Evolutionary conservation across 108 stramenopile species (phyloP).

Genomic region (Skeletonema potamos): DNA sequence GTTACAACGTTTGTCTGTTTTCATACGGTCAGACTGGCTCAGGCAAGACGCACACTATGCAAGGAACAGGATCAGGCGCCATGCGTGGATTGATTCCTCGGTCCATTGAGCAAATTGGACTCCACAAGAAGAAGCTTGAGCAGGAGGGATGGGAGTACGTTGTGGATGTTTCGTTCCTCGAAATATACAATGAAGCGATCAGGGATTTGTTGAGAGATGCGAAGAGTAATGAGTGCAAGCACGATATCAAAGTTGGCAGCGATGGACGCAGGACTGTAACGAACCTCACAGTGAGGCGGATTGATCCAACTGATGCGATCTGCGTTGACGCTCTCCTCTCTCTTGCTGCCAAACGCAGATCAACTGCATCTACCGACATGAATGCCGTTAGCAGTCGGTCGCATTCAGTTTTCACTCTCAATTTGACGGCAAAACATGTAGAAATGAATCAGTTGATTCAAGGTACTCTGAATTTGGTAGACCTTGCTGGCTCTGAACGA

Average conservation of each 20-base stretch:
- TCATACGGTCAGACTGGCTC: conserved; percentile 91
- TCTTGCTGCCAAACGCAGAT: conserved; percentile 55
- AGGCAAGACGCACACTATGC: conserved; percentile 88
- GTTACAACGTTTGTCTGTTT: conserved; percentile 78
- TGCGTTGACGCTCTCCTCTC: conserved; percentile 41
- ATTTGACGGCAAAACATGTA: conserved; percentile 51
- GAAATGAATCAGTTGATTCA: conserved; percentile 35
- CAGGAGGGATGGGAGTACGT: conserved; percentile 49
- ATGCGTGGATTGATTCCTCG: conserved; percentile 84
- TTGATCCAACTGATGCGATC: conserved; percentile 22
- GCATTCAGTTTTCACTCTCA: conserved; percentile 78
- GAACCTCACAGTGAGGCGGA: conserved; percentile 22
- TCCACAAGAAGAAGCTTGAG: conserved; percentile 6
- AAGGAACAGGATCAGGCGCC: conserved; percentile 77
- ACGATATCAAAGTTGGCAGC: conserved; percentile 73
- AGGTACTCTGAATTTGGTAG: conserved; percentile 72
- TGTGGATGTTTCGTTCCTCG: conserved; percentile 60
- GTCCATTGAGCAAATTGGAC: conserved; percentile 4
- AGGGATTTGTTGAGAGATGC: conserved; percentile 78
- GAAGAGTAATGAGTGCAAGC: conserved; percentile 34
- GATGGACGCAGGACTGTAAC: conserved; percentile 58
- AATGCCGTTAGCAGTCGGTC: conserved; percentile 71
- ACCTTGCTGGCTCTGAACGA: conserved; percentile 81
- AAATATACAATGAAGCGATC: conserved; percentile 94
- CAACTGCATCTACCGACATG: conserved; percentile 67